Base-by-base conservation (phyloP, 495 filamentous ascomycete species). In the Trichoderma orchidacearum region DNA sequence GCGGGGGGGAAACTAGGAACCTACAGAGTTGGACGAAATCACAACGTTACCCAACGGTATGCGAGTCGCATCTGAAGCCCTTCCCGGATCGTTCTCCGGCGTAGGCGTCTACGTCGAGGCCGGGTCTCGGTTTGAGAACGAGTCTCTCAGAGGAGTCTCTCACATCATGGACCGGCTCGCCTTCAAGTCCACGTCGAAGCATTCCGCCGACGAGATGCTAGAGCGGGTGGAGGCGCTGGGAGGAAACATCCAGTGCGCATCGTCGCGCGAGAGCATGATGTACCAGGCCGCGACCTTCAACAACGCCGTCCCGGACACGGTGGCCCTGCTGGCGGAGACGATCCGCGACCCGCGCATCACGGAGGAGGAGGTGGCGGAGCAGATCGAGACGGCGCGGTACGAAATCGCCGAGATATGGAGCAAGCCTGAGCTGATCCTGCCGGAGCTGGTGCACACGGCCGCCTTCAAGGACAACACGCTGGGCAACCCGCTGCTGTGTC, bases 271-370 rank as follows among this genome's bases (percentile, higher is more conserved):
- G 68, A 89, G 90, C 21, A 80, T 99, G 65, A 97, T 99, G 93
- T 99, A 99, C 73, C 94, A 97, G 69, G 86, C 89, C 5, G 94
- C 93, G 32, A 96, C 89, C 55, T 99, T 99, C 80, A 99, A 99
- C 72, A 85, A 86, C 11, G 82, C 91, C 3, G 88, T 97, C 25
- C 84, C 89, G 13, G 81, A 82, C 15, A 87, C 93, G 27, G 78
- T 93, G 9, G 94, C 77, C 9, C 73, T 99, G 27, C 77, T 99
- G 28, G 94, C 93, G 29, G 93, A 99, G 62, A 99, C 93, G 9
- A 92, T 99, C 38, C 85, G 88, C 51, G 84, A 95, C 59, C 90
- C 93, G 9, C 70, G 83, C 31, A 86, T 97, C 57, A 93, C 86
- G n/a, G 87, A 96, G 35, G 83, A 90, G 48, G 93, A 99, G 66